A percentile compares a stretch with the other conserved stretches of the same genome.
Evolutionary conservation across 768 basidiomycete genomes (phyloP).

Genomic region (Tulasnella sp.): DNA sequence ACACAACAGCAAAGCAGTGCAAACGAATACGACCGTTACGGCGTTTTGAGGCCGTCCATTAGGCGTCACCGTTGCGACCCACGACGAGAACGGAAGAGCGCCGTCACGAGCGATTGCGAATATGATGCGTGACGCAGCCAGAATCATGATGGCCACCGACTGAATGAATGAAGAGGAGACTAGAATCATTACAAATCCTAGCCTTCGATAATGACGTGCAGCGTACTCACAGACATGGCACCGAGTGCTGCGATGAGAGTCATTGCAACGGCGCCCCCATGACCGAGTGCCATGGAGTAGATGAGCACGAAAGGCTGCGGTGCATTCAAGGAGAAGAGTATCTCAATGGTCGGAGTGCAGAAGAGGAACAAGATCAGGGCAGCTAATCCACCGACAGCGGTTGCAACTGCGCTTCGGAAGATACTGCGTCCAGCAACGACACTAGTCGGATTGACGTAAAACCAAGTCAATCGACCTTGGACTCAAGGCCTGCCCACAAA

Average conservation of each 20-base stretch:
- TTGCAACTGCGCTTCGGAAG: slow-evolving; percentile 24
- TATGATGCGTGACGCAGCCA: slow-evolving; percentile 28
- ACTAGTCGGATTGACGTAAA: no score
- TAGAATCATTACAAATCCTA: neutral
- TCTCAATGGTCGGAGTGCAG: slow-evolving; percentile 23
- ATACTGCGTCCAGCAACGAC: slow-evolving; percentile 27
- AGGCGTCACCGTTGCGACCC: slow-evolving; percentile 26
- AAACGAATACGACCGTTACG: slow-evolving; percentile 26
- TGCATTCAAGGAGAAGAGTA: slow-evolving; percentile 23
- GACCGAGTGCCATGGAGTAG: slow-evolving; percentile 26
- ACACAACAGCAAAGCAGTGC: slow-evolving; percentile 24
- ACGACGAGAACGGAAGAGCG: slow-evolving; percentile 25
- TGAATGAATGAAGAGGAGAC: slow-evolving; percentile 22
- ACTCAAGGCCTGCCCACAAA: neutral
- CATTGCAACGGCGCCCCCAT: slow-evolving; percentile 27
- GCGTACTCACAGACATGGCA: slow-evolving; percentile 22
- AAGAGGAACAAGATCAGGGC: slow-evolving; percentile 22
- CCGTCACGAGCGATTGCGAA: slow-evolving; percentile 31
- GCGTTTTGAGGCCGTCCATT: slow-evolving; percentile 28
- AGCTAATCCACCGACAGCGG: slow-evolving; percentile 23
- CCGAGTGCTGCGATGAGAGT: slow-evolving; percentile 26
- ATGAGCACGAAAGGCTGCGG: slow-evolving; percentile 30
- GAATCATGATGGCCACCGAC: slow-evolving; percentile 26
- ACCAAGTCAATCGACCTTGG: slow-evolving; percentile 18
- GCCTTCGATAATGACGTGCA: neutral